Evolutionary conservation across 345 rosid genomes (phyloP).

Genomic region (Lepidium didymum): DNA sequence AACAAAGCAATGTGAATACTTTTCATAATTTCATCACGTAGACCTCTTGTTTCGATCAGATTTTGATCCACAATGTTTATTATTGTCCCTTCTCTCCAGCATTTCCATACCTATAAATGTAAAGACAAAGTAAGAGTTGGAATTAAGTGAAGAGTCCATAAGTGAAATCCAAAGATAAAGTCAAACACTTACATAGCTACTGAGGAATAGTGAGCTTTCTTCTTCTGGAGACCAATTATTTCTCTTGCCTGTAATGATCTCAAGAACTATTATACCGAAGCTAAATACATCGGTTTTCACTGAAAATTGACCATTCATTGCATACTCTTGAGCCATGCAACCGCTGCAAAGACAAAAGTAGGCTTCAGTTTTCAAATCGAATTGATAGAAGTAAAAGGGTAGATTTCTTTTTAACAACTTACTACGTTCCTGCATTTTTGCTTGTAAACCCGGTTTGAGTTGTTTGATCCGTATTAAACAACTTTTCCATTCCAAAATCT

Average conservation of each 20-base stretch:
- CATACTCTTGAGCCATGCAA: slow-evolving; percentile 16
- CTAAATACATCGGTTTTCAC: slow-evolving; percentile 12
- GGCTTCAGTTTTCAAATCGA: not conserved
- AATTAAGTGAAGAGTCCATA: not conserved
- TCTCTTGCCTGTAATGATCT: slow-evolving; percentile 10
- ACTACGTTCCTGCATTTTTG: slow-evolving; percentile 41
- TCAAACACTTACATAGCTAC: slow-evolving; percentile 14
- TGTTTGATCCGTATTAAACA: slow-evolving; percentile 26
- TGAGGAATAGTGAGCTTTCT: slow-evolving; percentile 1
- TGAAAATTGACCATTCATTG: not conserved
- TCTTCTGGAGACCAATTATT: slow-evolving; percentile 20
- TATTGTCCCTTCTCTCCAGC: slow-evolving; percentile 4
- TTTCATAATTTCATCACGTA: slow-evolving; percentile 11
- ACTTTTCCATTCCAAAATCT: slow-evolving; percentile 47
- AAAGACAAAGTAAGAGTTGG: not conserved
- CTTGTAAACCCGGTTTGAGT: slow-evolving; percentile 17
- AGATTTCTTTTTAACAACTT: not conserved
- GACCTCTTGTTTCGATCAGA: slow-evolving; percentile 1
- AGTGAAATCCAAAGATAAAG: not conserved
- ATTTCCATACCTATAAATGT: slow-evolving; percentile 8
- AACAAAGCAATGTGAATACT: slow-evolving; percentile 16
- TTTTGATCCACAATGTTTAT: slow-evolving; percentile 8
- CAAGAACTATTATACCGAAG: slow-evolving; percentile 12
- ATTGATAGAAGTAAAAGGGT: not conserved
- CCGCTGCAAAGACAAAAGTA: not conserved